Evolutionary conservation across 768 basidiomycete species (phyloP), one percentile per base, ranked within the genome.

Genomic region (Pholiota molesta): DNA sequence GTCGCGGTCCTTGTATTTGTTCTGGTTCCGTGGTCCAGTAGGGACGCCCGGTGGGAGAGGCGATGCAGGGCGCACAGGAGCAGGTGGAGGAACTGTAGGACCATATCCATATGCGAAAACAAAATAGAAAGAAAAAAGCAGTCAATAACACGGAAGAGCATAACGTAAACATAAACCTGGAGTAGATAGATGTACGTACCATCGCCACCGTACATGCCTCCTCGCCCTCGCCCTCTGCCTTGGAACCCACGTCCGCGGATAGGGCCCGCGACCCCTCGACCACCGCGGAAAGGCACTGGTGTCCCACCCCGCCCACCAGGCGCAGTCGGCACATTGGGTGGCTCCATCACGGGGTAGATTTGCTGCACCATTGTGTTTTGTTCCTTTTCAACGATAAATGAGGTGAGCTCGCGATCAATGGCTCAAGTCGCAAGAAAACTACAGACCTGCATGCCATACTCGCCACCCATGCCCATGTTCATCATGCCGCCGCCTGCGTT

Each of bases 1-100:
- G 69, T 94, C 92, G 44, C 92, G 83, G 73, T 95, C 93, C 79
- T 94, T 94, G 78, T 95, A 94, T 71, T 92, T 92, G 71, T 91
- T 92, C 73, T 91, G 90, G 72, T 94, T 94, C 47, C 93, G 81
- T 13, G 93, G 93, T 1, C 93, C 93, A 0, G 93, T 95, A 1
- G 93, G 93, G 19, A 95, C 93, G 61, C 88, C 88, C 14, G 93
- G 92, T 0, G 93, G 93, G 1, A 95, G 81, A 17, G 93, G 93
- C 0, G 93, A 94, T 6, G 92, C 89, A 4, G 93, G 89, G 61
- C 92, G 84, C 37, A 86, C 86, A 42, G 90, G 86, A 7, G 81
- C 79, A 59, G 80, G 78, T 26, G 85, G 83, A 19, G 75, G 75
- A 57, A 62, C 71, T 73, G 55, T 14, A 49, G 5, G 2, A 21